phyloP scores from a whole-genome alignment of 768 basidiomycete species.

The Cystobasidium ongulense region DNA sequence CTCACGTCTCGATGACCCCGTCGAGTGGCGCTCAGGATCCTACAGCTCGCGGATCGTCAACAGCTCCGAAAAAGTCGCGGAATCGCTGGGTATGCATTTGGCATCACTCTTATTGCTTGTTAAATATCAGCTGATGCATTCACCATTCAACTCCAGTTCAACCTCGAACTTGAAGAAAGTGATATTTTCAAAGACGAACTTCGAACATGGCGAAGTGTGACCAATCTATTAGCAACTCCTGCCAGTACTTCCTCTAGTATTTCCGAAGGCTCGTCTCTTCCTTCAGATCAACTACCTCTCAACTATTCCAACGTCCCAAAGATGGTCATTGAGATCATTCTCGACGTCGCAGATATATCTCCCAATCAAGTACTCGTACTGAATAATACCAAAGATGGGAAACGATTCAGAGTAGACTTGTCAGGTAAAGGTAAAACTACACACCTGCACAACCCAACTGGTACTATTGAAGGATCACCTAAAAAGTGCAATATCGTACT shows the following conservation, averaged over 20 bases:
- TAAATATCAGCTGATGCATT: neutral
- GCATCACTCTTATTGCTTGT: neutral
- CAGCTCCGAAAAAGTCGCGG: neutral
- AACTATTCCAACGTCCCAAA: constrained; percentile 24
- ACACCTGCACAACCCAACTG: neutral
- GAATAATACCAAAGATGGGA: constrained; percentile 29
- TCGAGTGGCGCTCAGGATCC: neutral
- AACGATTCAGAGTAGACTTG: constrained; percentile 31
- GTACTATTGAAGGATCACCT: neutral
- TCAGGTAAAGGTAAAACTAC: constrained; percentile 4
- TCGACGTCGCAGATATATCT: constrained; percentile 36
- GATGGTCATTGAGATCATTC: constrained; percentile 38
- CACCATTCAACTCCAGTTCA: constrained; percentile 34
- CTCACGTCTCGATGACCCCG: constrained; percentile 18
- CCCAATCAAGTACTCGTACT: constrained; percentile 41
- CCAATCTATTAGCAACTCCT: constrained; percentile 2
- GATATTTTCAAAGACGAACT: constrained; percentile 38
- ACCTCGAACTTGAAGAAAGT: constrained; percentile 39
- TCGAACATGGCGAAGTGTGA: constrained; percentile 37
- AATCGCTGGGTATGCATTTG: constrained; percentile 38
- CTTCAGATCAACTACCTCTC: neutral
- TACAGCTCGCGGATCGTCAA: neutral
- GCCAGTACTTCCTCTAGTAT: neutral
- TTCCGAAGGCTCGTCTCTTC: neutral
- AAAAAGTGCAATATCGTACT: constrained; percentile 33